phyloP scores from a whole-genome alignment of 306 rosid genomes.

The Malus sylvestris region DNA sequence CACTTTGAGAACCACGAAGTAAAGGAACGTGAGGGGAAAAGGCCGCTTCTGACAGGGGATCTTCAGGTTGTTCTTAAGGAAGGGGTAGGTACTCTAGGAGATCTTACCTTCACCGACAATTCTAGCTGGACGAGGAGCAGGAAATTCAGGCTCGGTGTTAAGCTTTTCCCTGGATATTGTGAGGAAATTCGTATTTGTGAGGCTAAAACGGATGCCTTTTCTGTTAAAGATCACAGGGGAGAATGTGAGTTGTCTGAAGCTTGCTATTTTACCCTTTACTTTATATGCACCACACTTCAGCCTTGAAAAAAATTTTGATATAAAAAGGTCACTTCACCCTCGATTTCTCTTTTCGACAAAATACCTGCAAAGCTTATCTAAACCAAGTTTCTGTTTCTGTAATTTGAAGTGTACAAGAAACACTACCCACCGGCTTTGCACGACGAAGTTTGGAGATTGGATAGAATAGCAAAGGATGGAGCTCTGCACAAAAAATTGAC shows the following conservation, averaged over 20 bases:
- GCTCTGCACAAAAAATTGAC: conserved; percentile 73
- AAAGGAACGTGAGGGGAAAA: conserved; percentile 81
- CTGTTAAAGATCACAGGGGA: conserved; percentile 90
- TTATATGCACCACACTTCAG: neutral
- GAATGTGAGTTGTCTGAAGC: conserved; percentile 55
- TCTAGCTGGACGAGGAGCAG: conserved; percentile 92
- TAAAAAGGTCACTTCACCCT: neutral
- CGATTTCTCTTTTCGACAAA: neutral
- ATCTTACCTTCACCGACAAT: conserved; percentile 79
- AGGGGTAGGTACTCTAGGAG: conserved; percentile 78
- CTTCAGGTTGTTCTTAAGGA: conserved; percentile 63
- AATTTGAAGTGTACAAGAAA: conserved; percentile 72
- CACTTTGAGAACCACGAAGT: conserved; percentile 63
- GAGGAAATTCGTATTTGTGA: conserved; percentile 61
- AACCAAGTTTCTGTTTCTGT: conserved; percentile 4
- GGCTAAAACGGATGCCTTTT: conserved; percentile 78
- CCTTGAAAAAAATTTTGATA: neutral
- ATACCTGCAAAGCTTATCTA: conserved; percentile 1
- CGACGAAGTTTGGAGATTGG: conserved; percentile 89
- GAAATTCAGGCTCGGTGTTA: conserved; percentile 78
- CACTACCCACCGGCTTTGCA: conserved; percentile 83
- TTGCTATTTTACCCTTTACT: neutral
- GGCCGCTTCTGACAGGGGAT: conserved; percentile 80
- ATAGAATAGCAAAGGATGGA: conserved; percentile 82
- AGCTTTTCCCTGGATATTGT: conserved; percentile 52